These are phyloP conservation scores for Nakaseomyces kungkrabaensis DNA, from an alignment of 1,139 yeast species.

Conservation along the genomic window DNA sequence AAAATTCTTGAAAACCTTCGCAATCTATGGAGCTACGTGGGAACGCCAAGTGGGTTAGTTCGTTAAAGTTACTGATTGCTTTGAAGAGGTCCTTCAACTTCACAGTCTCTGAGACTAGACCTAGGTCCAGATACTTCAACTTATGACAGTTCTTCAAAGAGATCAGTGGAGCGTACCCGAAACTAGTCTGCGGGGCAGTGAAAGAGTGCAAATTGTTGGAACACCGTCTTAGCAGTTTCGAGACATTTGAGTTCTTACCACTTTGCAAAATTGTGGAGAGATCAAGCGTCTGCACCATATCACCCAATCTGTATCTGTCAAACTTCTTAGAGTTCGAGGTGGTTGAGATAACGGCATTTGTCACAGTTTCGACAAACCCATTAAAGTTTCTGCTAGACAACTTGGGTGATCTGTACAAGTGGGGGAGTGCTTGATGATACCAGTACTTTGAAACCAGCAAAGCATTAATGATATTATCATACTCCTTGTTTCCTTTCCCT, in stretches of 20 bases:
- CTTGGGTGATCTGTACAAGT: slow-evolving; percentile 53
- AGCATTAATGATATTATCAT: slow-evolving; percentile 39
- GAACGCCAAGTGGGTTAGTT: slow-evolving; percentile 67
- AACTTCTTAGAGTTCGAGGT: slow-evolving; percentile 11
- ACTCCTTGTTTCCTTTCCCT: neutral
- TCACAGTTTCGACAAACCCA: slow-evolving; percentile 61
- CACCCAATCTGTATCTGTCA: slow-evolving; percentile 28
- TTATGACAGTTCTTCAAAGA: slow-evolving; percentile 62
- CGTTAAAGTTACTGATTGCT: slow-evolving; percentile 53
- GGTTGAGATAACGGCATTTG: slow-evolving; percentile 18
- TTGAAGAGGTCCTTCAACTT: slow-evolving; percentile 68
- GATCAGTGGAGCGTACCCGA: slow-evolving; percentile 80
- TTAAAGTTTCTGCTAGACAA: slow-evolving; percentile 60
- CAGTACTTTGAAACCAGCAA: slow-evolving; percentile 54
- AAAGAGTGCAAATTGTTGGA: slow-evolving; percentile 52
- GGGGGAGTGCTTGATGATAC: slow-evolving; percentile 49
- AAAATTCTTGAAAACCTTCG: slow-evolving; percentile 39
- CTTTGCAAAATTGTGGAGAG: slow-evolving; percentile 72
- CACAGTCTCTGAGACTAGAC: slow-evolving; percentile 87
- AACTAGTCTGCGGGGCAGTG: slow-evolving; percentile 90
- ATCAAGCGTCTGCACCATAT: slow-evolving; percentile 49
- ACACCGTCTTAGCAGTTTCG: slow-evolving; percentile 70
- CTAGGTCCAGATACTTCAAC: slow-evolving; percentile 59
- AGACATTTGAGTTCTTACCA: slow-evolving; percentile 88
- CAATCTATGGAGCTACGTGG: slow-evolving; percentile 84